Conservation (phyloP, 2,329 filamentous ascomycete genomes). For the Calonectria hongkongensis region DNA sequence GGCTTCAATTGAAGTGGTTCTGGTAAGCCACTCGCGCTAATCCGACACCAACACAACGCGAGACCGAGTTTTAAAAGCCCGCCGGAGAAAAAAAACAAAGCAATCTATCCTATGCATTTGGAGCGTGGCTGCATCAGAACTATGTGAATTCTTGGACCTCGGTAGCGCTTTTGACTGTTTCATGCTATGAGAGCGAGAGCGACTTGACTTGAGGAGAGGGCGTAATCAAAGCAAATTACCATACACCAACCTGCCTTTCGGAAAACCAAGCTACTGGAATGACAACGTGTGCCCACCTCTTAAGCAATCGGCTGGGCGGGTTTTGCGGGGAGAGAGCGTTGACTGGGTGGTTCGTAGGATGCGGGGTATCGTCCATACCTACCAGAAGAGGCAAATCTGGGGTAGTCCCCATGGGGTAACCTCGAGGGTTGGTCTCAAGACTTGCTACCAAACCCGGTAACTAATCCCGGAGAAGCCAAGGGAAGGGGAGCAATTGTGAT, state of each 20-base stretch:
- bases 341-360: neutral
- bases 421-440: neutral
- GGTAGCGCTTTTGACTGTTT: neutral
- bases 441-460: neutral
- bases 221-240: neutral
- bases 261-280: neutral
- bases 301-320: neutral
- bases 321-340: neutral
- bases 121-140: neutral
- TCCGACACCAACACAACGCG: no score
- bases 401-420: conserved; percentile 8
- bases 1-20: neutral
- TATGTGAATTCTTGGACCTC: neutral
- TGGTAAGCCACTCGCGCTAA: neutral
- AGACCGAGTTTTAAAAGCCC: neutral
- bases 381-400: conserved; percentile 1
- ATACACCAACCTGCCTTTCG: no score
- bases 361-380: conserved; percentile 17
- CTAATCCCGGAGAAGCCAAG: neutral
- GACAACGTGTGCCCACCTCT: neutral
- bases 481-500: neutral
- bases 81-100: neutral
- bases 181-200: neutral
- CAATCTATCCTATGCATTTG: neutral
- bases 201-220: neutral